Conservation (phyloP, 768 basidiomycete species). For the Boletus subparvulus region DNA sequence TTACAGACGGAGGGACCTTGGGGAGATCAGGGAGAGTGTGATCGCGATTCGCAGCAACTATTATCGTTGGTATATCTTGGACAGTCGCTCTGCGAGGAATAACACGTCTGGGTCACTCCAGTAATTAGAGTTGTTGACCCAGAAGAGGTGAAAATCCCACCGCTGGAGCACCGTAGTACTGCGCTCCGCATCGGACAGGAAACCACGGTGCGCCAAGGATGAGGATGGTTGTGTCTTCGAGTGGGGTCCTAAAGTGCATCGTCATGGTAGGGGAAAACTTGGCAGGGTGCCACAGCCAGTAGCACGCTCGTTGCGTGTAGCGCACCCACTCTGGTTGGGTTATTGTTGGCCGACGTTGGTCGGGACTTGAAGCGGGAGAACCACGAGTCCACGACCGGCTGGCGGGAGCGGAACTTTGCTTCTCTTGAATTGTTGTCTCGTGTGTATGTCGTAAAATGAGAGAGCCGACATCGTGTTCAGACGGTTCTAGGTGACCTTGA, state of each 20-base stretch:
- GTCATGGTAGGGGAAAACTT: conserved; percentile 20
- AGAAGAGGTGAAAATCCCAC: neutral
- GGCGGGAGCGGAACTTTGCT: neutral
- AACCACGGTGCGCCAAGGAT: conserved; percentile 24
- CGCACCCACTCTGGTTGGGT: conserved; percentile 19
- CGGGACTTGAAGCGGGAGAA: conserved; percentile 1
- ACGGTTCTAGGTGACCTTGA: no score
- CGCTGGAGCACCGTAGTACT: no score
- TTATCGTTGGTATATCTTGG: neutral
- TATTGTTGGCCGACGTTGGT: neutral
- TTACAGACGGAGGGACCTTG: neutral
- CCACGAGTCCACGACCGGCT: neutral
- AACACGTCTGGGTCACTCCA: neutral
- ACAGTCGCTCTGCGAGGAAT: neutral
- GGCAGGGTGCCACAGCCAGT: conserved; percentile 27
- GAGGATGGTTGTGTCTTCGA: conserved; percentile 20
- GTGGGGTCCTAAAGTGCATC: conserved; percentile 23
- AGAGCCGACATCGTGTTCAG: no score
- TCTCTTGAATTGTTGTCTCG: no score
- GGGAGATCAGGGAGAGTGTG: neutral
- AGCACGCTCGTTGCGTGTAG: conserved; percentile 24
- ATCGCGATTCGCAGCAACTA: neutral
- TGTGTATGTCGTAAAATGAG: no score
- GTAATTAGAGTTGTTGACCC: no score
- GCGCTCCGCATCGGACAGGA: conserved; percentile 1